Percentiles rank a stretch among this genome's conserved stretches.
phyloP scores from a whole-genome alignment of 2,329 filamentous ascomycete species.

The Venturia carpophila region DNA sequence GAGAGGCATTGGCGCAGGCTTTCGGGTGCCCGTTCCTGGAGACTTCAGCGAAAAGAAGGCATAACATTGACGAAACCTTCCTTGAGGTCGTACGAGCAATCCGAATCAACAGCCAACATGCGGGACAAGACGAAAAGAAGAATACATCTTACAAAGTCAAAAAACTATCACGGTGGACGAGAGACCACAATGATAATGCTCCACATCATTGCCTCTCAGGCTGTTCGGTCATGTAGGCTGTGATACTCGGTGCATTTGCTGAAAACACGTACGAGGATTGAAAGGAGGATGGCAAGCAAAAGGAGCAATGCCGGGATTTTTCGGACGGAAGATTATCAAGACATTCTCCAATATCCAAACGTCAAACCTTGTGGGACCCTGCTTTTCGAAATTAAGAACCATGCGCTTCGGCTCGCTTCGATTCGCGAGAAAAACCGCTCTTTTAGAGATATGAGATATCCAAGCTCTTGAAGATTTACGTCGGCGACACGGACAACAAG shows the following conservation, averaged over 20 bases:
- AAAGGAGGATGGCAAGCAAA: background rate
- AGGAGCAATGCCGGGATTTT: background rate
- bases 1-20: constrained; percentile 71
- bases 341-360: no score
- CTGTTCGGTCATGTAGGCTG: background rate
- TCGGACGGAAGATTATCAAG: background rate
- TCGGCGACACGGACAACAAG: background rate
- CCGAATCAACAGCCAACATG: constrained; percentile 69
- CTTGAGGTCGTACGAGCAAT: constrained; percentile 98
- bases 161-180: background rate
- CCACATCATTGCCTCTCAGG: background rate
- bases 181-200: background rate
- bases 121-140: background rate
- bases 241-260: background rate
- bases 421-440: background rate
- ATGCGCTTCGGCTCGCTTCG: background rate
- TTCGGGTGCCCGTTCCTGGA: constrained; percentile 99
- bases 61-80: constrained; percentile 97
- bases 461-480: background rate
- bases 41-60: constrained; percentile 93
- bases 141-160: no score
- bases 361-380: background rate
- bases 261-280: background rate
- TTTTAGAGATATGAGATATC: no score
- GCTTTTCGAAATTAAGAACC: background rate